These are phyloP conservation scores for Bruguiera hainesii DNA, from an alignment of 441 rosid species.

Conservation along the genomic window DNA sequence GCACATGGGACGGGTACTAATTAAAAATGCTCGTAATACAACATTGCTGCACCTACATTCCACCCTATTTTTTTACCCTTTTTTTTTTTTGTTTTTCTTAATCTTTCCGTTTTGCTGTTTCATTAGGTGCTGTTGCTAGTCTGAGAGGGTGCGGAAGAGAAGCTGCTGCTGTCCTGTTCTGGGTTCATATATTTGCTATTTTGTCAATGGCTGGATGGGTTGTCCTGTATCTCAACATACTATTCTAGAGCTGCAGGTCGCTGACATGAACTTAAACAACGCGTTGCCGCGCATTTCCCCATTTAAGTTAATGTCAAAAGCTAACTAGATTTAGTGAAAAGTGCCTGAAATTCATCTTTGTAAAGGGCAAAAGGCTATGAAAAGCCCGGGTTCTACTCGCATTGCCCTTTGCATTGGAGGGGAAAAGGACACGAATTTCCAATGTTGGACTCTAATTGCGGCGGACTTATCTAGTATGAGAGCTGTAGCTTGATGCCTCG, in stretches of 20 bases:
- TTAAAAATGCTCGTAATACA: neutral
- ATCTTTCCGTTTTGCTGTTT: neutral
- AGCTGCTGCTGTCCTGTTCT: constrained; percentile 88
- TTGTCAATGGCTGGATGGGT: constrained; percentile 96
- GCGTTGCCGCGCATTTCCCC: neutral
- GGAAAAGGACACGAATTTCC: too few species aligned
- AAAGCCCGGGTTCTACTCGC: neutral
- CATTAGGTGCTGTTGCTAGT: constrained; percentile 85
- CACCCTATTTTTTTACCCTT: too few species aligned
- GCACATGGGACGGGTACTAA: neutral
- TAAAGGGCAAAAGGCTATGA: neutral
- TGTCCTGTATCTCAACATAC: constrained; percentile 70
- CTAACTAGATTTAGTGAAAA: neutral
- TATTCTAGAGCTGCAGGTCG: constrained; percentile 41
- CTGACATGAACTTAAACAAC: neutral
- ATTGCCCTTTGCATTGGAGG: too few species aligned
- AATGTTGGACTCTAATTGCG: too few species aligned
- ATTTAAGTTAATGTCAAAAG: constrained; percentile 5
- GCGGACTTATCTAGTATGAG: too few species aligned
- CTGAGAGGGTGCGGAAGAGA: constrained; percentile 96
- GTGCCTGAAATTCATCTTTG: too few species aligned
- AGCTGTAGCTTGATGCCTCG: too few species aligned
- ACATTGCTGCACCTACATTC: neutral
- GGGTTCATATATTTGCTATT: constrained; percentile 95
- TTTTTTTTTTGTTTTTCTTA: neutral